Evolutionary conservation across 2,329 filamentous ascomycete species (phyloP).

Genomic region (Didymosphaeria variabile): DNA sequence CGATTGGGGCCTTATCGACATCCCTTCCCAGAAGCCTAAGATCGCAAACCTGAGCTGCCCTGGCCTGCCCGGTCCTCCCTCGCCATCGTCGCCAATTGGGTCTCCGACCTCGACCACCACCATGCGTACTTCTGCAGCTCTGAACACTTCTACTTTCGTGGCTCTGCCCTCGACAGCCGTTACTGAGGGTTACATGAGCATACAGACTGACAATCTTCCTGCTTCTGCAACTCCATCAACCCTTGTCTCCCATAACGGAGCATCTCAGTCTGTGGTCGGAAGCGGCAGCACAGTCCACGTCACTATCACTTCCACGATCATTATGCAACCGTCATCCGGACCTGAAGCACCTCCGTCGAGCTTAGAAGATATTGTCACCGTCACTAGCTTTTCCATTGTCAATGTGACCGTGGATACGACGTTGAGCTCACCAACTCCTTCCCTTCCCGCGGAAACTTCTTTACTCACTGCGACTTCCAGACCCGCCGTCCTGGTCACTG

Average conservation of each 20-base stretch:
- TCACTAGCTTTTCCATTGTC: background rate
- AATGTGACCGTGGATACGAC: too few relatives aligned
- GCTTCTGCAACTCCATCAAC: background rate
- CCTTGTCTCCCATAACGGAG: background rate
- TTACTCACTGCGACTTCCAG: background rate
- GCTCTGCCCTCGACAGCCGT: background rate
- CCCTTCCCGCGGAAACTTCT: background rate
- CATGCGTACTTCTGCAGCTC: background rate
- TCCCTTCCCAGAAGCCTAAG: slow-evolving; percentile 21
- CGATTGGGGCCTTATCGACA: slow-evolving; percentile 40
- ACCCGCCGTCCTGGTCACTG: background rate
- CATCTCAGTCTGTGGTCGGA: background rate
- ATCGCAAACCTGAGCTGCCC: slow-evolving; percentile 35
- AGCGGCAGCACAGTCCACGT: slow-evolving; percentile 1
- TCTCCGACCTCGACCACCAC: background rate
- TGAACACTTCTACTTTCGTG: background rate
- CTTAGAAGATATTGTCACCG: background rate
- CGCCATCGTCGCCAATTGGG: background rate
- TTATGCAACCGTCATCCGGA: background rate
- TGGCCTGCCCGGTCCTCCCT: background rate
- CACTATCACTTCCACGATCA: background rate
- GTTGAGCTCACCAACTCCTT: too few relatives aligned
- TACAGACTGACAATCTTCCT: background rate
- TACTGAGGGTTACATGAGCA: background rate
- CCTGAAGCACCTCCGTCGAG: background rate